Conservation (phyloP, 257 asterid species). For the Solanum stenotomum region DNA sequence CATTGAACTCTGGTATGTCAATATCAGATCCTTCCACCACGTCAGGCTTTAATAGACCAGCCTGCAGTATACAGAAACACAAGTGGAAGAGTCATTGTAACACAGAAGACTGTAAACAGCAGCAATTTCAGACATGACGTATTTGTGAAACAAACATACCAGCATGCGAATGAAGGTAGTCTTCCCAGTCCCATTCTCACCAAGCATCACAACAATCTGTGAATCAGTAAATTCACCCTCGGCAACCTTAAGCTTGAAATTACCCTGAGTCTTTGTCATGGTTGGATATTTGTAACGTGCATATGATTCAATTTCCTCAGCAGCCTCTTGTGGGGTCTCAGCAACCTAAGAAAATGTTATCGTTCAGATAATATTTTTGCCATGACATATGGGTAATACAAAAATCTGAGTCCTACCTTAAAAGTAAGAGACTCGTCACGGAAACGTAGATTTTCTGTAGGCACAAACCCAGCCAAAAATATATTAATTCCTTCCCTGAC, state of each 20-base stretch:
- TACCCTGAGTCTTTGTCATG: slow-evolving; percentile 89
- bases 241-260: slow-evolving; percentile 75
- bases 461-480: slow-evolving; percentile 92
- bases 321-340: slow-evolving; percentile 89
- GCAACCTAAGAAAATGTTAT: slow-evolving; percentile 56
- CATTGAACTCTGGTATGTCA: slow-evolving; percentile 90
- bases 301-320: slow-evolving; percentile 84
- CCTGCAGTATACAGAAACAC: slow-evolving; percentile 28
- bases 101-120: neutral
- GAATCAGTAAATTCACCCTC: slow-evolving; percentile 99
- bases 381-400: neutral
- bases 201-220: slow-evolving; percentile 96
- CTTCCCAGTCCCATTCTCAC: slow-evolving; percentile 99
- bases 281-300: slow-evolving; percentile 88
- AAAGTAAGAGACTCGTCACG: slow-evolving; percentile 92
- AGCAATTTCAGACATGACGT: neutral
- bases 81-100: neutral
- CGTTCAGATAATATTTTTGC: neutral
- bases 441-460: slow-evolving; percentile 86
- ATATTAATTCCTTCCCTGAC: slow-evolving; percentile 98
- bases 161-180: slow-evolving; percentile 95
- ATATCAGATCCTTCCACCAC: slow-evolving; percentile 54
- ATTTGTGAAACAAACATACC: slow-evolving; percentile 26
- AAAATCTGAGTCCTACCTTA: slow-evolving; percentile 36
- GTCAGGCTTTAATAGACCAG: slow-evolving; percentile 92